Base-by-base conservation (phyloP, 139 green algal genomes). In the Chlamydomonas sphaeroides region DNA sequence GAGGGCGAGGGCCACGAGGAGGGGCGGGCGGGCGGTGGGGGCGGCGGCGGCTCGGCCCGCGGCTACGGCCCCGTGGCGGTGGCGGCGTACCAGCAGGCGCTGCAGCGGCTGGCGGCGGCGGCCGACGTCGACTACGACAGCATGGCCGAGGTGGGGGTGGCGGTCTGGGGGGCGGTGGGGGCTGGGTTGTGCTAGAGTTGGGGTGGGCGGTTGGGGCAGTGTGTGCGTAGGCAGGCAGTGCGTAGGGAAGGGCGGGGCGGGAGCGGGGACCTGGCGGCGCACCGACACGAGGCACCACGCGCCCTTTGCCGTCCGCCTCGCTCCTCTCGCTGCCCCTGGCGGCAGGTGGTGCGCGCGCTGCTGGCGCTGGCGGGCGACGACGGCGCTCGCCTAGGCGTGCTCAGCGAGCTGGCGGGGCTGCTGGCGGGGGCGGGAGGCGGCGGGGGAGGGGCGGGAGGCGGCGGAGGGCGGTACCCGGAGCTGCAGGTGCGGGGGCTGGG, bases 361-460 rank as follows among this genome's bases (percentile, higher is more conserved):
- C 59, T 80, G 18, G 41, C 74, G 20, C 74, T 80, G 38, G 74
- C 74, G 6, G 74, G 74, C 7, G 61, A 80, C 41, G 74, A 80
- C 41, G 38, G 14, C 6, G 39, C 74, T 6, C 74, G 74, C 23
- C 39, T 80, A n/a, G 74, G 4, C 14, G 57, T 80, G 18, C 59
- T 80, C 4, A 38, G 61, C 25, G 74, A 80, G 61, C 42, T 80
- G 59, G 59, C 74, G 74, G 59, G 39, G 20, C 57, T 80, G 59
- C 57, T 80, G 57, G 74, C 59, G 38, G 39, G 39, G 17, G 59
- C 74, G 25, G 36, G 8, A 35, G 1, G 21, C 18, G 65, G 11
- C 61, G 61, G n/a, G 17, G n/a, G 42, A 61, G 23, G 53, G 17
- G 53, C 15, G 6, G 53, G 53, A 14, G 53, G 53, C 53, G 53